A percentile compares a stretch with the other conserved stretches of the same genome.
Conservation (phyloP, 306 rosid genomes). For the Trichosanthes truncata region DNA sequence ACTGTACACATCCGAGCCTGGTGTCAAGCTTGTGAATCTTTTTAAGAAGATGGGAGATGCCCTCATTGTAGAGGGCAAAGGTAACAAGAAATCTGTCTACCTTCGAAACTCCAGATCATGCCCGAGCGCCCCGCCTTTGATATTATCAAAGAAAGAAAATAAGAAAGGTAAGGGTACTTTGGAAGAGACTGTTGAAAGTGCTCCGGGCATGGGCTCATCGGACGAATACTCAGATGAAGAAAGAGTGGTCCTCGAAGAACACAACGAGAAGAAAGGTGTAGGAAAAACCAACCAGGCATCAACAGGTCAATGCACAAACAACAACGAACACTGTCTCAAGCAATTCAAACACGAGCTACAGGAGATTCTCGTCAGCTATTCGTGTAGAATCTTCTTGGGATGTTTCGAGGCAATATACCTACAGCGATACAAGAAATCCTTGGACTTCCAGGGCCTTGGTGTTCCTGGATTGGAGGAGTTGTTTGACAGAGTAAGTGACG, state of each 20-base stretch:
- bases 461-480: conserved; percentile 64
- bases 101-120: conserved; percentile 58
- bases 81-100: conserved; percentile 47
- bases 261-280: conserved; percentile 22
- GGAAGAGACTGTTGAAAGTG: conserved; percentile 44
- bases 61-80: conserved; percentile 63
- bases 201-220: conserved; percentile 50
- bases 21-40: conserved; percentile 68
- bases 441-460: conserved; percentile 55
- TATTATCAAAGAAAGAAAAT: conserved; percentile 51
- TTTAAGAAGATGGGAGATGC: conserved; percentile 79
- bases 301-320: conserved; percentile 22
- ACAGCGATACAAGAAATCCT: conserved; percentile 70
- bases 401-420: conserved; percentile 63
- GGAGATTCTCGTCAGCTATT: conserved; percentile 92
- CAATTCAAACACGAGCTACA: conserved; percentile 72
- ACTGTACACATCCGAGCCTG: conserved; percentile 60
- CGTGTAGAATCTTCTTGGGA: conserved; percentile 66
- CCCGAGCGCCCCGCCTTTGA: conserved; percentile 68
- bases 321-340: conserved; percentile 29
- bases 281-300: conserved; percentile 28
- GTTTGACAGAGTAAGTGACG: conserved; percentile 60
- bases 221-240: conserved; percentile 90
- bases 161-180: conserved; percentile 60
- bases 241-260: conserved; percentile 53